Conservation (phyloP, 495 filamentous ascomycete genomes). For the Aspergillus biplanus region DNA sequence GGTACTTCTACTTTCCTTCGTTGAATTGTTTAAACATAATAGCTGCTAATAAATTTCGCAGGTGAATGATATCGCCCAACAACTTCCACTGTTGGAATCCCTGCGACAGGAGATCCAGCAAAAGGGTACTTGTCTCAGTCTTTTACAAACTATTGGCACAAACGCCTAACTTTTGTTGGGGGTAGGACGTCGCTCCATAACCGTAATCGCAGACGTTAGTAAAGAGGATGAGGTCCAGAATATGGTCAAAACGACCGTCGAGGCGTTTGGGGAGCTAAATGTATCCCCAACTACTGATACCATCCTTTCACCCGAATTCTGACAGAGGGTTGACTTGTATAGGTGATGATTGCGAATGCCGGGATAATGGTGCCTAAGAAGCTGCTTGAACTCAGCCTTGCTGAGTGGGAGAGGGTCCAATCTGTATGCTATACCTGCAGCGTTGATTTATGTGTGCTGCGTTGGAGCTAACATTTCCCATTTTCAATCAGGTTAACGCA, state of each 20-base stretch:
- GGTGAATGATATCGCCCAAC: background rate
- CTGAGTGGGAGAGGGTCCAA: background rate
- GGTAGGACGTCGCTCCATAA: background rate
- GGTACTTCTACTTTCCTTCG: too few species aligned
- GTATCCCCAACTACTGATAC: background rate
- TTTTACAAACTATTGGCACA: too few species aligned
- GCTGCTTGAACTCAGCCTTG: background rate
- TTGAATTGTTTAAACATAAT: too few species aligned
- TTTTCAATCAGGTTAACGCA: background rate
- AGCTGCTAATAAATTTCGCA: background rate
- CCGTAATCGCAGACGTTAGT: background rate
- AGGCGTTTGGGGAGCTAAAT: background rate
- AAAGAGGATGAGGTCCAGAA: background rate
- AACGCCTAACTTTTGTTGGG: too few species aligned
- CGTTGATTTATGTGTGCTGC: too few species aligned
- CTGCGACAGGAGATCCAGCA: background rate
- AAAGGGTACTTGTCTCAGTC: background rate
- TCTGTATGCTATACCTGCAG: background rate
- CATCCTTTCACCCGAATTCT: background rate
- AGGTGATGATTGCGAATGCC: background rate
- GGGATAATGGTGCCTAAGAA: background rate
- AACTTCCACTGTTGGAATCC: background rate
- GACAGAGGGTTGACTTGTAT: background rate
- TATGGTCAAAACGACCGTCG: background rate
- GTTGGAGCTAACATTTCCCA: too few species aligned